Base-by-base conservation (phyloP, 371 early-diverging fungal species). In the Chytridium lagenaria region DNA sequence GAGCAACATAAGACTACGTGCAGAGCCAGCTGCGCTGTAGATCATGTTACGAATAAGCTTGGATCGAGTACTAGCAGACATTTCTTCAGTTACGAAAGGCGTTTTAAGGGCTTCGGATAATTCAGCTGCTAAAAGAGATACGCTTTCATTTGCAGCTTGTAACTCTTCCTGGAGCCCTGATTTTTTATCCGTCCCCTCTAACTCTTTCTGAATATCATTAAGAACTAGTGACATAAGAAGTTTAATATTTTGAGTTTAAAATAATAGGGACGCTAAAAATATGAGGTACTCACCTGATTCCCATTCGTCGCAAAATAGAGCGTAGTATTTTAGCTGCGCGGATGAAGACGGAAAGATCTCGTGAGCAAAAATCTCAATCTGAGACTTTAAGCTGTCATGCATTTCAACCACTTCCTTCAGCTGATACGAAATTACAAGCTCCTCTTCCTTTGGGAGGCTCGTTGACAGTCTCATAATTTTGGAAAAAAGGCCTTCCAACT, bases 301-400 rank as follows among this genome's bases (percentile, higher is more conserved):
- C 63, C 19, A 63, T 16, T 63, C 63, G 7, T 30, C 10, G 28
- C 31, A 63, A 33, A 30, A 63, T 3, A 36, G 31, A 38, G 22
- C 33, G 23, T 30, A 63, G 7, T 15, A 7, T 33, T 33, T 33
- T 30, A 63, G 63, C 63, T 63, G 63, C 12, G 7, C 37, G 5
- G 63, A 19, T 12, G 63, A 63, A 33, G 12, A 30, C 3, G 63
- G 63, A 19, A 63, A 38, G 28, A 63, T 34, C 63, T 63, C 37
- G 30, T 33, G 10, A 5, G 63, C 12, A 38, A 63, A 63, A 23
- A 38, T 36, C 22, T 63, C 63, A 33, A 63, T 63, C 34, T 63
- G 63, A 34, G 38, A 36, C 10, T 19, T 12, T 28, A 63, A 63
- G 63, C 37, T 28, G 7, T 63, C 63, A 38, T 63, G 7, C 19